Percentiles rank a stretch among this genome's conserved stretches.
phyloP scores from a whole-genome alignment of 768 basidiomycete species.

The Mycena rosella region DNA sequence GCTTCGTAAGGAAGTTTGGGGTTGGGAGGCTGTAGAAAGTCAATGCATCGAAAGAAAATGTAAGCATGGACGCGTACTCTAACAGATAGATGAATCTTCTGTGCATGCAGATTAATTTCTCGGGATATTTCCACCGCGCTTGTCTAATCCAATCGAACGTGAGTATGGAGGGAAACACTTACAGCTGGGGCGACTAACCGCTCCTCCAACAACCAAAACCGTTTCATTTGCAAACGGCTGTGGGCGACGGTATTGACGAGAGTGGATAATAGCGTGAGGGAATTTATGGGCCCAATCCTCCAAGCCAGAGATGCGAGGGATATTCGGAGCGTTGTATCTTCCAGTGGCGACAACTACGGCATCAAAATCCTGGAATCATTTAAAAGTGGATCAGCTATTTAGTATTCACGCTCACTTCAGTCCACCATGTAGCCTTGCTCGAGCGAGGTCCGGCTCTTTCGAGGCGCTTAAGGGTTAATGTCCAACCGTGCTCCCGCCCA shows the following conservation, averaged over 20 bases:
- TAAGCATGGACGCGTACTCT: slow-evolving; percentile 14
- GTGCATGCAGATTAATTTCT: slow-evolving; percentile 39
- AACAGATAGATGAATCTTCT: slow-evolving; percentile 40
- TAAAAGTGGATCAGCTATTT: neutral
- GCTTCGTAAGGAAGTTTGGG: slow-evolving; percentile 33
- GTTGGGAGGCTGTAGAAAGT: slow-evolving; percentile 12
- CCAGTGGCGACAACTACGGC: slow-evolving; percentile 40
- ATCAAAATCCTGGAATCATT: slow-evolving; percentile 34
- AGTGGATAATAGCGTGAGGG: slow-evolving; percentile 46
- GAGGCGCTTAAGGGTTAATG: slow-evolving; percentile 49
- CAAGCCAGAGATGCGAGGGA: slow-evolving; percentile 39
- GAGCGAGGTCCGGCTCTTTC: slow-evolving; percentile 13
- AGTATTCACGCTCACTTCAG: slow-evolving; percentile 42
- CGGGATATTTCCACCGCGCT: slow-evolving; percentile 44
- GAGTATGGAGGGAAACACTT: neutral
- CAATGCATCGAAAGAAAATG: neutral
- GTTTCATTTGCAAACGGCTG: slow-evolving; percentile 46
- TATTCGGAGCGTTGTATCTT: slow-evolving; percentile 37
- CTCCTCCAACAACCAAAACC: slow-evolving; percentile 48
- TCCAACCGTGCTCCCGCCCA: slow-evolving; percentile 52
- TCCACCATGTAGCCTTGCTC: slow-evolving; percentile 35
- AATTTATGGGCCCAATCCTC: slow-evolving; percentile 42
- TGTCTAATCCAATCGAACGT: neutral
- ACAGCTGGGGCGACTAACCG: slow-evolving; percentile 27
- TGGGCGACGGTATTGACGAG: slow-evolving; percentile 50